Conservation (phyloP, 2,329 filamentous ascomycete genomes). For the Curvularia sp. region DNA sequence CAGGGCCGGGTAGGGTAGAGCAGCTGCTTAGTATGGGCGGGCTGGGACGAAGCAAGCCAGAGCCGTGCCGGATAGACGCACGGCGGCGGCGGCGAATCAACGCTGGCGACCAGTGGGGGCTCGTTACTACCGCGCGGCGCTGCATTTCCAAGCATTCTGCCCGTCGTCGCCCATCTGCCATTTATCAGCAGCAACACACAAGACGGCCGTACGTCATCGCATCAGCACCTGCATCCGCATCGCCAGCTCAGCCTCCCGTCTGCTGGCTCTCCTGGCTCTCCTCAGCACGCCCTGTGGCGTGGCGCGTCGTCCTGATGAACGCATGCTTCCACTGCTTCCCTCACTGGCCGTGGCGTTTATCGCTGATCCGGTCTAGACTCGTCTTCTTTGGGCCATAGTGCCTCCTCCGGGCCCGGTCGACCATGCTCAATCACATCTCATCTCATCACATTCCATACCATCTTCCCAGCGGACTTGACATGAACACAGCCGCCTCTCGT, state of each 20-base stretch:
- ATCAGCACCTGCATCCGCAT: background rate
- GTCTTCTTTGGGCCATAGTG: background rate
- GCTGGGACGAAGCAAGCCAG: slow-evolving; percentile 19
- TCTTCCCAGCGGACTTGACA: background rate
- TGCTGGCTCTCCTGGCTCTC: background rate
- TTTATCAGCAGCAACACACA: slow-evolving; percentile 38
- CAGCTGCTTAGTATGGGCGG: slow-evolving; percentile 12
- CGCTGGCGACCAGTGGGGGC: slow-evolving; percentile 27
- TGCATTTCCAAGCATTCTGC: slow-evolving; percentile 1
- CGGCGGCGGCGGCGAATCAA: slow-evolving; percentile 34
- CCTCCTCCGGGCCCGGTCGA: slow-evolving; percentile 3
- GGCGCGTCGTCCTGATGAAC: background rate
- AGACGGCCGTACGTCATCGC: slow-evolving; percentile 25
- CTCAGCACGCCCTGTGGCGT: background rate
- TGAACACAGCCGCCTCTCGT: background rate
- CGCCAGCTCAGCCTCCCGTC: background rate
- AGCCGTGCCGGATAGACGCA: slow-evolving; percentile 26
- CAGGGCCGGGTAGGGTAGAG: background rate
- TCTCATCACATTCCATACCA: background rate
- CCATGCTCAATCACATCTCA: slow-evolving; percentile 3
- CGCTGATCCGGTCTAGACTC: slow-evolving; percentile 14
- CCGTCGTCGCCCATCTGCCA: slow-evolving; percentile 12
- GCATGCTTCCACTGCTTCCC: slow-evolving; percentile 7
- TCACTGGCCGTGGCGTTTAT: slow-evolving; percentile 1
- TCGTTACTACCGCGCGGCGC: slow-evolving; percentile 8